Conservation (phyloP, 1,284 basidiomycete species). For the Laetiporus sulphureus region DNA sequence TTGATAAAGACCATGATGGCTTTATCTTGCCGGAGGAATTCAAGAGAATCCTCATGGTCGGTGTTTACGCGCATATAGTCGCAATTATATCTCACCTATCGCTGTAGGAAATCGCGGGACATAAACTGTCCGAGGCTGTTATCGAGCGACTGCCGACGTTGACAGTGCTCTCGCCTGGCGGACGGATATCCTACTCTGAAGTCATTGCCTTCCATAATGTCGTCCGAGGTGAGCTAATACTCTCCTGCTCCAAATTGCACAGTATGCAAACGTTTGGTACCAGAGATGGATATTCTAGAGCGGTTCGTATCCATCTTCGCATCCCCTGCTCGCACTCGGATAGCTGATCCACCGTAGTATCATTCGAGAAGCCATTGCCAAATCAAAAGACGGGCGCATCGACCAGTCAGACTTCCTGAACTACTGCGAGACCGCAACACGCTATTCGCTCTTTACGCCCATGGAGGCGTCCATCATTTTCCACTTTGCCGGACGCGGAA, state of each 20-base stretch:
- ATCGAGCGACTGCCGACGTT: constrained; percentile 86
- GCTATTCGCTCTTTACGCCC: constrained; percentile 89
- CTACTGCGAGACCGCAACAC: constrained; percentile 66
- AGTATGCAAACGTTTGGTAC: constrained; percentile 10
- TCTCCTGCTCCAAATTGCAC: constrained; percentile 5
- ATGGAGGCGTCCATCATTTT: constrained; percentile 96
- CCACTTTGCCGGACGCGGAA: constrained; percentile 87
- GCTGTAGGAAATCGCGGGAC: constrained; percentile 81
- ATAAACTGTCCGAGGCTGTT: constrained; percentile 90
- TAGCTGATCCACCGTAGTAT: too few species aligned
- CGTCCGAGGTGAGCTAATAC: constrained; percentile 53
- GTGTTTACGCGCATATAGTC: constrained; percentile 15
- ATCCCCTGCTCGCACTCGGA: too few species aligned
- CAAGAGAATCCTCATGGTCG: constrained; percentile 84
- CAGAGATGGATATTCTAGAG: constrained; percentile 95
- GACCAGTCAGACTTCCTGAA: constrained; percentile 79
- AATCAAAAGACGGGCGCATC: constrained; percentile 89
- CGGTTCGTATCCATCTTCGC: constrained; percentile 47
- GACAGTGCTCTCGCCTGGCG: constrained; percentile 80
- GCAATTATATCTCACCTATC: neutral
- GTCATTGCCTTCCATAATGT: constrained; percentile 95
- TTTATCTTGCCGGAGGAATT: constrained; percentile 91
- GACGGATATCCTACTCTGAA: constrained; percentile 90
- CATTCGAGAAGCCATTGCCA: constrained; percentile 81
- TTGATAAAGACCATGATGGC: constrained; percentile 85